Conservation (phyloP, 208 protist genomes). For the Porcisia hertigi region DNA sequence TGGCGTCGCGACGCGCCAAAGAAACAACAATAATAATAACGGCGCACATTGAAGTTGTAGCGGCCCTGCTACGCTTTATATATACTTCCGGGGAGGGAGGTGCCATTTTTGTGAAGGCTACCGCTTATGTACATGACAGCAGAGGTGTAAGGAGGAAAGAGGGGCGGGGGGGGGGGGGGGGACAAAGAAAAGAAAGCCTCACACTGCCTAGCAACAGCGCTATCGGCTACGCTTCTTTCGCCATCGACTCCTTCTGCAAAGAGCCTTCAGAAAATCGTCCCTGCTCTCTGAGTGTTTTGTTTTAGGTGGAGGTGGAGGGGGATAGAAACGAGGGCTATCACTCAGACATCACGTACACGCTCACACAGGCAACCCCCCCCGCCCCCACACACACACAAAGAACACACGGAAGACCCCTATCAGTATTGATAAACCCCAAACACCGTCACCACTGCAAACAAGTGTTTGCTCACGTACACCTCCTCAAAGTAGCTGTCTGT, state of each 20-base stretch:
- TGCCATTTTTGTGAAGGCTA: too few species aligned
- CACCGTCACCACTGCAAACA: conserved; percentile 92
- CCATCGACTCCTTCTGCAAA: not conserved
- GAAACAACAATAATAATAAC: too few species aligned
- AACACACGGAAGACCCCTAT: not conserved
- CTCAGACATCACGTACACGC: not conserved
- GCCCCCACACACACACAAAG: not conserved
- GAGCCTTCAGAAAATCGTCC: too few species aligned
- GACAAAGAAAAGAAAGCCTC: too few species aligned
- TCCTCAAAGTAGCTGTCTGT: conserved; percentile 94
- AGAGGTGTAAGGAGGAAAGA: not conserved
- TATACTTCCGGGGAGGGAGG: too few species aligned
- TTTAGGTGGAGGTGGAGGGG: not conserved
- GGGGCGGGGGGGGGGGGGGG: not conserved
- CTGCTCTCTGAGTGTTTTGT: too few species aligned
- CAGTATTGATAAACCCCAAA: conserved; percentile 95
- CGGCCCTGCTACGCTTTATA: too few species aligned
- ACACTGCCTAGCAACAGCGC: not conserved
- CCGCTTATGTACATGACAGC: conserved; percentile 10
- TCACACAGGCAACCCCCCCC: too few species aligned
- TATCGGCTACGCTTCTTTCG: not conserved
- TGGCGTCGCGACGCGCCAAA: too few species aligned
- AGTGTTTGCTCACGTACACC: conserved; percentile 86
- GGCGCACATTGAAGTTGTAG: too few species aligned
- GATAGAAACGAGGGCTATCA: too few species aligned